These are phyloP conservation scores for Hypoxylon sp. DNA, from an alignment of 2,329 filamentous ascomycete genomes.

Conservation along the genomic window DNA sequence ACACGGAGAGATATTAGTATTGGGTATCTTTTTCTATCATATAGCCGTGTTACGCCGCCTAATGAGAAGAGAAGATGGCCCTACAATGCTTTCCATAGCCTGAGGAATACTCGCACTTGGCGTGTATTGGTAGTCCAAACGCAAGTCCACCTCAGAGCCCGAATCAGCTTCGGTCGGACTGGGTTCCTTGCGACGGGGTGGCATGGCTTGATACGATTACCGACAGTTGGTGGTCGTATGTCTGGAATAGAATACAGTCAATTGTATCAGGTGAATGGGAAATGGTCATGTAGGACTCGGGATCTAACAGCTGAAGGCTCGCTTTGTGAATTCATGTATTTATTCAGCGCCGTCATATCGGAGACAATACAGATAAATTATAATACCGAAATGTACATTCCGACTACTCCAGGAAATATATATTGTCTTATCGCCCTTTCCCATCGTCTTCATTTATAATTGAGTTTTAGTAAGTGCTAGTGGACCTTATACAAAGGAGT, in stretches of 20 bases:
- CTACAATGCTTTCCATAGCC: slow-evolving; percentile 50
- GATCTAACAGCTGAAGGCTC: background rate
- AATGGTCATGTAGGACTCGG: background rate
- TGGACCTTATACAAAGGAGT: background rate
- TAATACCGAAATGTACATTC: background rate
- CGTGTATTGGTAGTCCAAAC: slow-evolving; percentile 16
- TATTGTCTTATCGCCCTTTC: slow-evolving; percentile 10
- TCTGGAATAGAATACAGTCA: background rate
- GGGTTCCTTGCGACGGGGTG: slow-evolving; percentile 31
- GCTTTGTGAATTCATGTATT: background rate
- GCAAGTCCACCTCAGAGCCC: slow-evolving; percentile 28
- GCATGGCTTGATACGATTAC: slow-evolving; percentile 23
- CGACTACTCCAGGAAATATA: background rate
- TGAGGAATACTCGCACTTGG: slow-evolving; percentile 32
- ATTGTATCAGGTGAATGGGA: background rate
- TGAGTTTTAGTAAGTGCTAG: background rate
- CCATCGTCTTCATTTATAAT: background rate
- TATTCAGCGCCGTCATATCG: background rate
- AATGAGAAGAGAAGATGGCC: slow-evolving; percentile 16
- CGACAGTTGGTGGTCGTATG: background rate
- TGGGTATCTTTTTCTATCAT: background rate
- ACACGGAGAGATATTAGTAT: slow-evolving; percentile 30
- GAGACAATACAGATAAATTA: background rate
- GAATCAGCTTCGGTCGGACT: slow-evolving; percentile 36
- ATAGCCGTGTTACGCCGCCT: background rate